A percentile compares a stretch with the other conserved stretches of the same genome.
Conservation (phyloP, 1,284 basidiomycete genomes). For the Cutaneotrichosporon sp. region DNA sequence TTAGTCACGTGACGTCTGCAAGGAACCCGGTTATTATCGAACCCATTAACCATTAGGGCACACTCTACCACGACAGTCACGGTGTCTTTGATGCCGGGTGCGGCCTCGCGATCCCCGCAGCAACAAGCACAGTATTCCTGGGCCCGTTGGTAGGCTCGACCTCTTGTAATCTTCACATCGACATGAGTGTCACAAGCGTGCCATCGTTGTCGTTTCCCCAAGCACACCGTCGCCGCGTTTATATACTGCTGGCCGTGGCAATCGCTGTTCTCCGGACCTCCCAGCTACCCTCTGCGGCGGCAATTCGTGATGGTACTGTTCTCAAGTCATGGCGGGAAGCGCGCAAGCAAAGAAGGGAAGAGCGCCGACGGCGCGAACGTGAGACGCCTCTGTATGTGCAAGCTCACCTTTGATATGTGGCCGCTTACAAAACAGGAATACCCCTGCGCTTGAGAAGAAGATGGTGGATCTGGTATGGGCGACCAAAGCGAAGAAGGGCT, state of each 20-base stretch:
- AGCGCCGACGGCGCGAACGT: slow-evolving; percentile 30
- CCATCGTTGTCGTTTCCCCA: slow-evolving; percentile 15
- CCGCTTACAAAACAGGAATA: slow-evolving; percentile 29
- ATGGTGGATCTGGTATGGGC: slow-evolving; percentile 46
- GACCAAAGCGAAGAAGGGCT: slow-evolving; percentile 3
- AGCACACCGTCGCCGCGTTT: slow-evolving; percentile 11
- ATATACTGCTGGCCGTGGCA: slow-evolving; percentile 17
- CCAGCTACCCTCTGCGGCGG: not conserved
- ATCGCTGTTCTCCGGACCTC: slow-evolving; percentile 11
- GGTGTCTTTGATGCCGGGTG: too few relatives aligned
- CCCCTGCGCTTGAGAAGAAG: slow-evolving; percentile 47
- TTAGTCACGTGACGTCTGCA: too few relatives aligned
- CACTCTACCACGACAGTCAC: too few relatives aligned
- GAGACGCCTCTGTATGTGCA: slow-evolving; percentile 43
- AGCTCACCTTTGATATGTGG: not conserved
- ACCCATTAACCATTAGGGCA: too few relatives aligned
- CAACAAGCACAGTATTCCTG: too few relatives aligned
- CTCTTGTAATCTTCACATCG: too few relatives aligned
- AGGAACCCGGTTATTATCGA: too few relatives aligned
- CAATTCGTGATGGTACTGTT: slow-evolving; percentile 18
- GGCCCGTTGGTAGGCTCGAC: too few relatives aligned
- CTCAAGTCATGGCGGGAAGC: slow-evolving; percentile 31
- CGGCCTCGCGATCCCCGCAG: too few relatives aligned
- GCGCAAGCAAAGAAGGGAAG: slow-evolving; percentile 21
- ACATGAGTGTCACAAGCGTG: slow-evolving; percentile 15